Percentiles rank a stretch among this genome's conserved stretches.
Conservation (phyloP, 2,329 filamentous ascomycete species). For the Diaporthe velutina region DNA sequence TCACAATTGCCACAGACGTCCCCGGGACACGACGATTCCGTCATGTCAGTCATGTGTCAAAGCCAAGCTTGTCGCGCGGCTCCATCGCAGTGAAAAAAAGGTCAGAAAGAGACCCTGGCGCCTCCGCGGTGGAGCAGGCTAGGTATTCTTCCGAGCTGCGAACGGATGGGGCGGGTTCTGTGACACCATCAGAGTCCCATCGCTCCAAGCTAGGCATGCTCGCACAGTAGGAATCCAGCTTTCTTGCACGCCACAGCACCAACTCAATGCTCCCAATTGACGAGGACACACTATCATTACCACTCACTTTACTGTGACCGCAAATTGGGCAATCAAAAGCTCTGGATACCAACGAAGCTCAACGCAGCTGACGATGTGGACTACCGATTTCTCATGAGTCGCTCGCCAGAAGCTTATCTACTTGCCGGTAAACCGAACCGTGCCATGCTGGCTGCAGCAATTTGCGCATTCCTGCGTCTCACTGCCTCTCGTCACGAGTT, state of each 20-base stretch:
- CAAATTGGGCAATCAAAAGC: not conserved
- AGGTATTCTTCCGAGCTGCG: conserved; percentile 19
- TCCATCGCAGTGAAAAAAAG: conserved; percentile 10
- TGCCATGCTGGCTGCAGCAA: conserved; percentile 25
- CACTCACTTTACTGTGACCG: not conserved
- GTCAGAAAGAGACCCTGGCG: conserved; percentile 9
- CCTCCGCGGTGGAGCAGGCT: conserved; percentile 25
- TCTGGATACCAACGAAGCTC: not conserved
- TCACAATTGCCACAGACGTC: not conserved
- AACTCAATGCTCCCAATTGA: not conserved
- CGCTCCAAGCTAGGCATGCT: not conserved
- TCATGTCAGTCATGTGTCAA: conserved; percentile 12
- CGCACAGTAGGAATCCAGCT: not conserved
- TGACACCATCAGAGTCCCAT: not conserved
- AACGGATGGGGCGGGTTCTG: conserved; percentile 27
- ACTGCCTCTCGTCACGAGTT: not conserved
- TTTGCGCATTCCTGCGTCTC: conserved; percentile 1
- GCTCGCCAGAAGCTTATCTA: conserved; percentile 13
- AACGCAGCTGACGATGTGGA: not conserved
- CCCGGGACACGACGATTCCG: conserved; percentile 11
- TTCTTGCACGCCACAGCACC: not conserved
- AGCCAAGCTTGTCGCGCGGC: conserved; percentile 35
- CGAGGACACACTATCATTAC: not conserved
- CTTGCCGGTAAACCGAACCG: not conserved
- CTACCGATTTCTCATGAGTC: not conserved